Conservation (phyloP, 306 rosid genomes). For the Cotoneaster glaucophyllus region DNA sequence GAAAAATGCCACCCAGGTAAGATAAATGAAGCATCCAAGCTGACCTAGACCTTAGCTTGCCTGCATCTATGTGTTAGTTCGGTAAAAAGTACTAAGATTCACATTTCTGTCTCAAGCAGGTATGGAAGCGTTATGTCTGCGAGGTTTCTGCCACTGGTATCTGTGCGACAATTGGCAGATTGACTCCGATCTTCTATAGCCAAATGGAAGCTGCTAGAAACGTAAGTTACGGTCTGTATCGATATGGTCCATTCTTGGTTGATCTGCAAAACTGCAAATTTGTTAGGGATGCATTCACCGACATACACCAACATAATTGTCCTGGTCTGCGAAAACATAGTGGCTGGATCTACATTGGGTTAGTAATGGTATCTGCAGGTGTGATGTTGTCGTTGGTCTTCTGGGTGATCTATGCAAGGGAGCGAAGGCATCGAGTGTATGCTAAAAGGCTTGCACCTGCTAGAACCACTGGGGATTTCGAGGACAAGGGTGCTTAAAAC, state of each 20-base stretch:
- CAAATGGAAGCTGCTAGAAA: slow-evolving; percentile 49
- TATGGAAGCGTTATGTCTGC: slow-evolving; percentile 54
- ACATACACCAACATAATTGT: slow-evolving; percentile 41
- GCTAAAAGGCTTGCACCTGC: slow-evolving; percentile 34
- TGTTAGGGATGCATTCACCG: slow-evolving; percentile 44
- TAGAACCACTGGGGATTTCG: not conserved
- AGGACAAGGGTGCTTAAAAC: slow-evolving; percentile 1
- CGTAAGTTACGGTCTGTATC: slow-evolving; percentile 56
- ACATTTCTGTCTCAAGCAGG: slow-evolving; percentile 41
- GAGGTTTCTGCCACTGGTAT: slow-evolving; percentile 32
- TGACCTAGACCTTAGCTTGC: too few relatives aligned
- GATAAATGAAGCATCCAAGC: not conserved
- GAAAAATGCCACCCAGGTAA: slow-evolving; percentile 50
- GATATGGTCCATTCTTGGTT: slow-evolving; percentile 55
- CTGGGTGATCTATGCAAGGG: slow-evolving; percentile 65
- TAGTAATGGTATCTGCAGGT: slow-evolving; percentile 46
- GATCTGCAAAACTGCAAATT: slow-evolving; percentile 58
- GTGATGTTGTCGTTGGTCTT: slow-evolving; percentile 63
- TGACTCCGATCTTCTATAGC: slow-evolving; percentile 43
- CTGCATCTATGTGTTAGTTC: not conserved
- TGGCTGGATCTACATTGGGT: slow-evolving; percentile 48
- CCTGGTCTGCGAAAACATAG: slow-evolving; percentile 36
- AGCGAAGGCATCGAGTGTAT: slow-evolving; percentile 65
- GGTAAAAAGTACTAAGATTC: not conserved
- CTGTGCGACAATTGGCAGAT: slow-evolving; percentile 50